Percentiles rank a stretch among this genome's conserved stretches.
phyloP scores from a whole-genome alignment of 257 asterid genomes.

The Ilex aquifolium region DNA sequence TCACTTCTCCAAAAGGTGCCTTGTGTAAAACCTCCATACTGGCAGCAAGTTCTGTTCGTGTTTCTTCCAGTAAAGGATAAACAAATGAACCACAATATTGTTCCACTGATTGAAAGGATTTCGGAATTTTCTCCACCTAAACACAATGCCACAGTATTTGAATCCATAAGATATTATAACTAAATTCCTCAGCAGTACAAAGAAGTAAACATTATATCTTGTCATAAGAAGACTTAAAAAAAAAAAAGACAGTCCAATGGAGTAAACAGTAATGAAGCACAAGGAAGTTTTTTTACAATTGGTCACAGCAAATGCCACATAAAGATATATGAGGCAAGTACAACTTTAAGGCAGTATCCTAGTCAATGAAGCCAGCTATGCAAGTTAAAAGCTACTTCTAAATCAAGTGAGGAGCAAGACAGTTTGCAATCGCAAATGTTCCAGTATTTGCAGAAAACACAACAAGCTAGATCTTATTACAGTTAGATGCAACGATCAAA shows the following conservation, averaged over 20 bases:
- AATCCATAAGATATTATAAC: neutral
- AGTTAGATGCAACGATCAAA: too few species aligned
- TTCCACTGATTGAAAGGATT: slow-evolving; percentile 26
- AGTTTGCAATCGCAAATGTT: too few species aligned
- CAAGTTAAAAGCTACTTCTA: too few species aligned
- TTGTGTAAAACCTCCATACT: slow-evolving; percentile 27
- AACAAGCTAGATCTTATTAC: too few species aligned
- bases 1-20: slow-evolving; percentile 51
- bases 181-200: neutral
- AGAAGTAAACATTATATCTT: neutral
- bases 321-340: too few species aligned
- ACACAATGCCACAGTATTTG: neutral
- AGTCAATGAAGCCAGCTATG: too few species aligned
- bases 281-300: too few species aligned
- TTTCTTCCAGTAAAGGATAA: slow-evolving; percentile 55
- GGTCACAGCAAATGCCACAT: too few species aligned
- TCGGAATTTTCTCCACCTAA: slow-evolving; percentile 49
- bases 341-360: too few species aligned
- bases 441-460: too few species aligned
- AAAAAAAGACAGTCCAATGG: neutral
- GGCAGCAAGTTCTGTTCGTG: slow-evolving; percentile 40
- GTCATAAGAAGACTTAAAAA: neutral
- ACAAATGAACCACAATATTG: slow-evolving; percentile 37
- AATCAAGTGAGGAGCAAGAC: too few species aligned
- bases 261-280: neutral